Conservation (phyloP, 495 filamentous ascomycete species). For the Tirmania nivea region DNA sequence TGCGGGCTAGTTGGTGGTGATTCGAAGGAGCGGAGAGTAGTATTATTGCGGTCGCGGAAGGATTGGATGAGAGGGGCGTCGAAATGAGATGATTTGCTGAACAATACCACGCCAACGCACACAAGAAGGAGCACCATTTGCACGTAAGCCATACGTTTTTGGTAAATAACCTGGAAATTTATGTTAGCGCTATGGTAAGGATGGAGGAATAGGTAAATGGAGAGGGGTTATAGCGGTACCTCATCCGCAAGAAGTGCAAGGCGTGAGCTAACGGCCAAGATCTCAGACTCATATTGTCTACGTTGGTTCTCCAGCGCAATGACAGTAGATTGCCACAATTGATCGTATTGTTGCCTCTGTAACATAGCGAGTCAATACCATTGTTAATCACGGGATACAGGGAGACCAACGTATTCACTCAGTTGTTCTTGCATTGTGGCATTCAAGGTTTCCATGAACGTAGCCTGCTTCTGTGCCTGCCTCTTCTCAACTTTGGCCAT, state of each 20-base stretch:
- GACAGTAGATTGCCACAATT: conserved; percentile 86
- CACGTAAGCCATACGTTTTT: conserved; percentile 80
- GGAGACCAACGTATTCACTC: conserved; percentile 32
- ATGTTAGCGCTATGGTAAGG: too few species aligned
- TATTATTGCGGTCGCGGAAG: background rate
- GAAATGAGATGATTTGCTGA: conserved; percentile 20
- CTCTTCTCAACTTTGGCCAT: conserved; percentile 77
- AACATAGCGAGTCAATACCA: background rate
- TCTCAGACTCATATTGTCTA: conserved; percentile 56
- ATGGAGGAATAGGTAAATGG: too few species aligned
- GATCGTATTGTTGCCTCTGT: conserved; percentile 61
- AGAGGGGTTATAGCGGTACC: background rate
- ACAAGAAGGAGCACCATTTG: conserved; percentile 71
- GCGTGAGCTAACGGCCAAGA: conserved; percentile 57
- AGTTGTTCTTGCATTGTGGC: conserved; percentile 70
- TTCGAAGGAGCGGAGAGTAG: background rate
- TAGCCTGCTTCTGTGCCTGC: conserved; percentile 60
- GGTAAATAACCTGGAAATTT: conserved; percentile 44
- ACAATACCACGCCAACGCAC: conserved; percentile 72
- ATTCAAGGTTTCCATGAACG: conserved; percentile 67
- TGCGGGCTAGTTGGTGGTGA: background rate
- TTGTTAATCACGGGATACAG: background rate
- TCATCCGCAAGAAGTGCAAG: conserved; percentile 79
- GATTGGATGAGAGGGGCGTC: background rate
- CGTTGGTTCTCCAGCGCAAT: conserved; percentile 76